Base-by-base conservation (phyloP, 2,329 filamentous ascomycete genomes). In the Colletotrichum sp. region DNA sequence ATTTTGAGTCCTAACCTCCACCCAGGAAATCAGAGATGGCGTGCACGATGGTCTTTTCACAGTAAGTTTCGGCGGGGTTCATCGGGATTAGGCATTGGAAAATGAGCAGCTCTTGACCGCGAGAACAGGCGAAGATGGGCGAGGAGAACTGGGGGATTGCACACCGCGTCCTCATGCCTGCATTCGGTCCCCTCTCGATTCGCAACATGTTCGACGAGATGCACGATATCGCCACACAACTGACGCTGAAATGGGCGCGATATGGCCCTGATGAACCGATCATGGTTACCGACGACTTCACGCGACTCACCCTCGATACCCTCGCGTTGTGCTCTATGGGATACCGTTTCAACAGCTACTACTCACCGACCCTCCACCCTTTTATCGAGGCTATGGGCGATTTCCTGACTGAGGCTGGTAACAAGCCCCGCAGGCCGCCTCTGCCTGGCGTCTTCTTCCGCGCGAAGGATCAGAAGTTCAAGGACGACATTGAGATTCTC, bases 141-240 rank as follows among this genome's bases (percentile, higher is more conserved):
- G 76, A 80, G 55, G 73, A 76, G 65, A 77, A 75, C 59, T 80
- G 78, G 78, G 69, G 87, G 21, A 89, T 93, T 78, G 93, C 94
- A 26, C 91, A 95, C 80, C 86, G 92, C 28, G 85, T 93, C 13
- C 85, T 95, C 71, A 89, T 94, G 80, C 93, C 94, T 1, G 92
- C 92, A 4, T 95, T 95, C 81, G 93, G 93, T 0, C 94, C 94
- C 0, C 82, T 95, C 26, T 88, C 90, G 2, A 95, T 95, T 79
- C 88, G 90, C 32, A 83, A 83, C 30, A 91, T 92, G 90, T 92
- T 89, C 77, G 85, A 88, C 78, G 86, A 88, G 77, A 88, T 88
- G 87, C 83, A 87, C 73, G 90, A 91, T 77, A 87, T 91, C 67
- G 86, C 88, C 8, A 85, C 85, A 3, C 89, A 92, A 74, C 79